Conservation (phyloP, 139 green algal genomes). For the Limnomonas spitsbergensis region DNA sequence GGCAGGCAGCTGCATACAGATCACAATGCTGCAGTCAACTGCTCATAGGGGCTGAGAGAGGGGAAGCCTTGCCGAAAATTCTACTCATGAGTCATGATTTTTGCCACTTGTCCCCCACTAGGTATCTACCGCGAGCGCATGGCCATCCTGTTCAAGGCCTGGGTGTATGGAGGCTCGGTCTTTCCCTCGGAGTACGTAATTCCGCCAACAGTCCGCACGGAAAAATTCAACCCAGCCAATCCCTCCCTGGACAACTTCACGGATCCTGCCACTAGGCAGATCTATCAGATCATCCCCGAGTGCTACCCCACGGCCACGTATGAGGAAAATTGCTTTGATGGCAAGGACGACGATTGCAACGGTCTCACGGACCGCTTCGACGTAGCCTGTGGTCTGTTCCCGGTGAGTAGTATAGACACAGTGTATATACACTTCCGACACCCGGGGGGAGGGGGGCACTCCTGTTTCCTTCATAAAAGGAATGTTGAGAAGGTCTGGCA, state of each 20-base stretch:
- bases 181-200: not conserved
- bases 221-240: not conserved
- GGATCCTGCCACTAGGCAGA: not conserved
- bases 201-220: not conserved
- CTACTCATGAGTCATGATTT: too few relatives aligned
- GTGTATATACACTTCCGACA: too few relatives aligned
- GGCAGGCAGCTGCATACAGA: too few relatives aligned
- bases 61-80: too few relatives aligned
- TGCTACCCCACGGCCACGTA: slow-evolving; percentile 1
- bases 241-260: slow-evolving; percentile 18
- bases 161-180: slow-evolving; percentile 3
- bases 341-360: slow-evolving; percentile 46
- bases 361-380: slow-evolving; percentile 29
- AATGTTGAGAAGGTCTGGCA: too few relatives aligned
- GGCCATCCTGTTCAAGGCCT: not conserved
- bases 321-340: slow-evolving; percentile 25
- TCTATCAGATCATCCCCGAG: not conserved
- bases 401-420: slow-evolving; percentile 15
- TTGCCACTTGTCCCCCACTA: slow-evolving; percentile 1
- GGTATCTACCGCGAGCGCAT: not conserved
- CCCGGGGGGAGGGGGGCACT: too few relatives aligned
- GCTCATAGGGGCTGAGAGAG: too few relatives aligned
- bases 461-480: too few relatives aligned
- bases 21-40: too few relatives aligned
- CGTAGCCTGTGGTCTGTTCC: slow-evolving; percentile 32